Evolutionary conservation across 1,139 yeast species (phyloP), one percentile per base, ranked within the genome.

Genomic region (Debaryomyces subglobosus): DNA sequence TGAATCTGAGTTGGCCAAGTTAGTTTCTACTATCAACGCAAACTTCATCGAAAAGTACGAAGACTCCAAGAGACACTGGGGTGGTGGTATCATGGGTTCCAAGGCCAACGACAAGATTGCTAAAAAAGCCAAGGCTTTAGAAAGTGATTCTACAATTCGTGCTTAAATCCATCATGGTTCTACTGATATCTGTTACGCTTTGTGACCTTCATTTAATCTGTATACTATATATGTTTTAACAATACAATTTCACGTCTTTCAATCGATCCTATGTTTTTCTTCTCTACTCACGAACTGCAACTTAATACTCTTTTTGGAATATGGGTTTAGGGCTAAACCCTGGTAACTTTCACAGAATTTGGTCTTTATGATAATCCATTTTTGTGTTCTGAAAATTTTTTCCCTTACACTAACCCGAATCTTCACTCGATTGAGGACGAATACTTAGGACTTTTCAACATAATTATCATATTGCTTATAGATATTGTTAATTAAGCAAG

Each of bases 81-180:
- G 98, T 85, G 98, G 99, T 82, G 98, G 98, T 84, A 71, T 89
- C 76, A 81, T 94, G 83, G 97, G 98, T 74, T 80, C 89, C 65
- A 92, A 92, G 84, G 89, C 97, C 66, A 82, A 80, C 67, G 94
- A 84, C 65, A 88, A 86, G 80, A 72, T 62, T 46, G 77, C 72
- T 49, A 74, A 77, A 71, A 75, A 62, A 59, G 77, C 74, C 44
- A 77, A 74, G 68, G 59, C 64, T 49, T 64, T 70, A 53, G 79
- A 73, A 43, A 67, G 53, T 25, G 51, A 44, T 25, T 46, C 51
- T 18, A 45, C 49, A 27, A 6, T 23, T 27, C 27, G 38, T 21
- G 23, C 27, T 33, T 44, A 29, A 38, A n/a, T 24, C 21, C 25
- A 20, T 32, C 21, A 18, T 10, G 35, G 20, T 32, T 32, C 30